Base-by-base conservation (phyloP, 2,329 filamentous ascomycete genomes). In the Teratosphaeriaceae sp. region DNA sequence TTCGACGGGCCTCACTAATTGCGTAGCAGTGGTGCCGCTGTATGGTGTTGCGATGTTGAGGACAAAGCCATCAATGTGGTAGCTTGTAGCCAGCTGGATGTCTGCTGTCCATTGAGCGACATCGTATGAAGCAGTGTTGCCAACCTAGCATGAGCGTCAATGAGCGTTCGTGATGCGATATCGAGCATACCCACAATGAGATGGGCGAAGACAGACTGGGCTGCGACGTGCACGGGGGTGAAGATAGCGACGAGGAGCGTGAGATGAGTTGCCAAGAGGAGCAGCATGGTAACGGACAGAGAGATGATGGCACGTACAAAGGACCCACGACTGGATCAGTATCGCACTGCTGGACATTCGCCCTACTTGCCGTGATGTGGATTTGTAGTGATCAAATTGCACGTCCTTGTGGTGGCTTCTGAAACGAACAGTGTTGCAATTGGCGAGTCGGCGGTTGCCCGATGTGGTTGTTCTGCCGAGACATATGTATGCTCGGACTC, bases 41-140 rank as follows among this genome's bases (percentile, higher is more conserved):
- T 41, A 34, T 41, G 76, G 71, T 2, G 60, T 57, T n/a, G 70
- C 71, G 36, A 75, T 73, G 40, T 74, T 74, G 33, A 74, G 60
- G 2, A 70, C 70, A 51, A 74, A 74, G 5, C 69, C 70, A 27
- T 74, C 71, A 24, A 74, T 70, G 27, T 44, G 40, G 21, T 44
- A 44, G 12, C 30, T 35, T 8, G 40, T 36, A 8, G 45, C 45
- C 5, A 47, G 40, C 21, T 23, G 5, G 27, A 47, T 47, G 31
- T 47, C 41, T 3, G 40, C 35, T 5, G 37, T 30, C 45, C 45
- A 47, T 29, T 44, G 23, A 19, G 36, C 30, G 20, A 44, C 22
- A 24, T 27, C 33, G 37, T 47, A 47, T 19, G 30, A 26, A 3
- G 12, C 40, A 13, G 35, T 47, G 41, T 40, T 44, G 29, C 45